Evolutionary conservation across 257 asterid genomes (phyloP).

Genomic region (Handroanthus guayacan): DNA sequence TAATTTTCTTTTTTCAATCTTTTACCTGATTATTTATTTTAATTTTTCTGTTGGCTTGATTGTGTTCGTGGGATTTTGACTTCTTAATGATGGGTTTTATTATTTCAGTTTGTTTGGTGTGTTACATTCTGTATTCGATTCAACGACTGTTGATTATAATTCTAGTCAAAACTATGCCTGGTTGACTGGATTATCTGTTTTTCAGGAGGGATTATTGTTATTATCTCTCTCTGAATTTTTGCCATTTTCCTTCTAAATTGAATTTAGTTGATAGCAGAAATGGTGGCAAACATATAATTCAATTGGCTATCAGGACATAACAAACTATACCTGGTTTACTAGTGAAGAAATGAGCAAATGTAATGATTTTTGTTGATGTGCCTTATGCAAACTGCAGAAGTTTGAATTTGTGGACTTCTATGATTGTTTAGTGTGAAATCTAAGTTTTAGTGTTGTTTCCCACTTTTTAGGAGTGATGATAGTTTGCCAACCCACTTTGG

Average conservation of each 20-base stretch:
- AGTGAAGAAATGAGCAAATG: slow-evolving; percentile 1
- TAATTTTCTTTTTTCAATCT: not conserved
- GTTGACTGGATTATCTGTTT: not conserved
- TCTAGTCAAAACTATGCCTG: slow-evolving; percentile 1
- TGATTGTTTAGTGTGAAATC: not conserved
- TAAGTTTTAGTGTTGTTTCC: slow-evolving; percentile 4
- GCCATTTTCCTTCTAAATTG: not conserved
- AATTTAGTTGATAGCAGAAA: not conserved
- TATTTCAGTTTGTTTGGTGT: slow-evolving; percentile 18
- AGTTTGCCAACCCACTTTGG: not conserved
- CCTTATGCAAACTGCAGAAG: not conserved
- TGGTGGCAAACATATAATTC: not conserved
- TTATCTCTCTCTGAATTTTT: slow-evolving; percentile 1
- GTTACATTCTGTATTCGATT: not conserved
- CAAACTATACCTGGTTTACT: not conserved
- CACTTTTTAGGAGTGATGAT: not conserved
- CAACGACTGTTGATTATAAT: not conserved
- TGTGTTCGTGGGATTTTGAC: not conserved
- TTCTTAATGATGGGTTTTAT: not conserved
- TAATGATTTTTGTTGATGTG: not conserved
- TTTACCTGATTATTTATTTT: not conserved
- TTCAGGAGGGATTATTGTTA: not conserved
- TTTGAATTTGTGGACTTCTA: not conserved
- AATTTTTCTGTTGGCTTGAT: not conserved
- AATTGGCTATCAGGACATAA: not conserved